Evolutionary conservation across 108 stramenopile genomes (phyloP), one percentile per base, ranked within the genome.

Genomic region (Pseudonitzschia pungens): DNA sequence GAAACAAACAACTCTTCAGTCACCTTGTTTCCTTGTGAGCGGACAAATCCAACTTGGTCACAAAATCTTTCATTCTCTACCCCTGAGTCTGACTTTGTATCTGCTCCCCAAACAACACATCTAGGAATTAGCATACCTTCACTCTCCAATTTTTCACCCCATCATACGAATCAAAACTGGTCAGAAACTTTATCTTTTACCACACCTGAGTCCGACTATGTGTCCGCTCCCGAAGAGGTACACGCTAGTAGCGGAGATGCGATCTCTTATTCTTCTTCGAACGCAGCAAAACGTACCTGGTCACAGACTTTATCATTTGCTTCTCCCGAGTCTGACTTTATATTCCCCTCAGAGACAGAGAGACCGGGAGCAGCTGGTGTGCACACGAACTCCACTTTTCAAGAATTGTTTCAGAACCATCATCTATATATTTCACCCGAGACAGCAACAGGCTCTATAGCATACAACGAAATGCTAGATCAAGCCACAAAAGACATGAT

Each of bases 301-400:
- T 64, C 48, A 7, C 0, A 27, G 4, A 20, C 16, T 33, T 29
- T 76, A 28, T 69, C 75, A 4, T 76, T 76, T 51, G 51, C 70
- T 24, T 70, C 76, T 18, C 62, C 76, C 53, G 70, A 71, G 51
- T 40, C 76, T 51, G 76, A 77, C 36, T 76, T 76, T 50, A 55
- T 65, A 21, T 21, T 20, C 9, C 22, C 22, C 4, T 10, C 54
- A 11, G 29, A 58, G 8, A 44, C 26, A 29, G 18, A 41, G 1
- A 28, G 0, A 2, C 4, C 20, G 11, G 54, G 4, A 55, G 4
- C 22, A 1, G 10, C 2, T 55, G 26, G 54, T 20, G 10, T 20
- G 1, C 24, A 55, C 2, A 26, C 10, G 10, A 26, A 24, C 20
- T 22, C 54, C 9, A 12, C 18, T 27, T 21, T 48, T 42, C 27